Conservation (phyloP, 169 alveolate species). For the Amoebophrya sp. region DNA sequence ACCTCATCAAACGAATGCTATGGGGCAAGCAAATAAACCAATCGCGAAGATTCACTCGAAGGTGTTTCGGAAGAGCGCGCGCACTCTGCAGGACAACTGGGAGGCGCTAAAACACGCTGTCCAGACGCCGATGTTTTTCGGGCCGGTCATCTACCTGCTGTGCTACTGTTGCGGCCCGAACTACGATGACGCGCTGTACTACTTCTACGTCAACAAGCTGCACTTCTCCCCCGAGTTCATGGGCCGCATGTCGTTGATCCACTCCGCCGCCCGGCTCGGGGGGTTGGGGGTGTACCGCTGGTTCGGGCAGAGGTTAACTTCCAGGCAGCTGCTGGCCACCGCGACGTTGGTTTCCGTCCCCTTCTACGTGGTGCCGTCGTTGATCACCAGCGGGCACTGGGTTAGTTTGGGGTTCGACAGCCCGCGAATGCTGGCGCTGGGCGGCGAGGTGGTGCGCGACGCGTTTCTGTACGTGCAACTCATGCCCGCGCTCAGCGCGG, state of each 20-base stretch:
- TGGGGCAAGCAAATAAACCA: too few species aligned
- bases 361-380: not conserved
- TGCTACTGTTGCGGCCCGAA: constrained; percentile 16
- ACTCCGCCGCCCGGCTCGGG: not conserved
- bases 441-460: constrained; percentile 6
- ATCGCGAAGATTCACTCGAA: too few species aligned
- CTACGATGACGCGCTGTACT: constrained; percentile 18
- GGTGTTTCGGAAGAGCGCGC: too few species aligned
- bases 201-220: constrained; percentile 4
- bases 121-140: not conserved
- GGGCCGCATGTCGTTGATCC: constrained; percentile 10
- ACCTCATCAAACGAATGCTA: too few species aligned
- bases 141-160: not conserved
- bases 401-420: not conserved
- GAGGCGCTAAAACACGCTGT: not conserved
- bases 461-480: constrained; percentile 8
- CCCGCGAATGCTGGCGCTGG: not conserved
- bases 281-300: not conserved
- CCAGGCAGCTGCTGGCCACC: not conserved
- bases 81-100: too few species aligned
- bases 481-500: not conserved
- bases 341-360: not conserved
- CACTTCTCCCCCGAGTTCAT: constrained; percentile 15
- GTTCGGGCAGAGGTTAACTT: not conserved
- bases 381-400: not conserved